Evolutionary conservation across 2,329 filamentous ascomycete species (phyloP), one percentile per base, ranked within the genome.

Genomic region (Paraphaeosphaeria sporulosa): DNA sequence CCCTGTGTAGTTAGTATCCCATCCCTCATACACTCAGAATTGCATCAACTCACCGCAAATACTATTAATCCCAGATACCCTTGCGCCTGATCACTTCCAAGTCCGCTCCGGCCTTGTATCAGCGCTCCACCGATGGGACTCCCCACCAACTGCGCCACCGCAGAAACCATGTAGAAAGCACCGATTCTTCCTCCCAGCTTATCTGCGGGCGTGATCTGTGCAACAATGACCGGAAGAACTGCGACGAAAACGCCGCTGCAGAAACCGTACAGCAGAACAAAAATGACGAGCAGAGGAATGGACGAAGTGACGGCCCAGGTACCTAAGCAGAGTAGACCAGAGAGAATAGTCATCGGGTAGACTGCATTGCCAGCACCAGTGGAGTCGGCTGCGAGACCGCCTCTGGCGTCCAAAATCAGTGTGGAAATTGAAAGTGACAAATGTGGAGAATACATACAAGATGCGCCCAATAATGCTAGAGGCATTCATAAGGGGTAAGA

Each of bases 131-230:
- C 89, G 67, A 92, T 89, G 0, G 90, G 90, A 52, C 83, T 87
- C 0, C 89, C 88, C 0, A 87, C 87, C 53, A 94, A 78, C 1
- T 87, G 88, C 7, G 88, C 90, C 30, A 93, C 78, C 0, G 87
- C 83, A 59, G 87, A 82, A 50, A 88, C 74, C n/a, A 86, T 84
- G 71, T 90, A 91, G 27, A 87, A 82, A 0, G 85, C 83, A 1
- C 91, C 91, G 2, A 84, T 88, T 5, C 90, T 82, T 1, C 88
- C 84, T n/a, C 91, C 91, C 32, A 93, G 88, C 72, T 91, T 83
- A 19, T 85, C 81, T 38, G 92, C 84, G 44, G 91, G 88, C 1
- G 86, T 89, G 62, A 93, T 90, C 69, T 93, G 89, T 1, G 89
- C 89, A 23, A 93, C 80, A 17, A 91, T 79, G 0, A 89, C 84